Evolutionary conservation across 805 yeast species (phyloP), one percentile per base, ranked within the genome.

Genomic region (Yamadazyma philogaea): DNA sequence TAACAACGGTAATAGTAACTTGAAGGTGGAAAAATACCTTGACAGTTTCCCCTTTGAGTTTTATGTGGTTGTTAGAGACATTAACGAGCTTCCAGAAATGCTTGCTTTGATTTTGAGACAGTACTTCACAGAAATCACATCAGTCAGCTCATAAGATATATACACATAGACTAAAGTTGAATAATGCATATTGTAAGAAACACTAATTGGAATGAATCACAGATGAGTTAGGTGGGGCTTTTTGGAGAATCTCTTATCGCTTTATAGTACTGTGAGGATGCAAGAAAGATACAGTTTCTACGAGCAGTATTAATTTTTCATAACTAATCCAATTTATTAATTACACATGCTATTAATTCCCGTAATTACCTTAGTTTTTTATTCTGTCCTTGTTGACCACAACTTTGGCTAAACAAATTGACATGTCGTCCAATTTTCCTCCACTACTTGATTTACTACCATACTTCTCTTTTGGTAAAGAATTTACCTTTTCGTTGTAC

Each of bases 41-140:
- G 96, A 91, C 54, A 77, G 86, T 21, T 93, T 93, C 82, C 98
- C 99, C 53, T 93, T 93, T 64, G 98, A 93, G 59, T 93, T 85
- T 60, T 93, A 91, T 59, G 96, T 91, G 45, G 91, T 95, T 51
- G 97, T 93, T 19, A 82, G 86, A 53, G 81, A 91, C 57, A 85
- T 95, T 51, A 75, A 75, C 37, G 98, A 91, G 64, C 73, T 93
- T 30, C 99, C 99, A 12, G 87, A 83, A 57, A 89, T 93, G 84
- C 72, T 93, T 42, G 80, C 97, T 1, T 72, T 84, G 51, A 91
- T 95, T 48, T 73, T 93, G 46, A 80, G 98, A 55, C 99, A 93
- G 62, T 93, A 87, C 64, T 95, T 93, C 63, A 73, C 88, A 1
- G 95, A 88, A 56, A 59, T 66, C 43, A 64, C 37, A 10, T 32